Base-by-base conservation (phyloP, 176 grass and related monocot species). In the Oryza longistaminata region DNA sequence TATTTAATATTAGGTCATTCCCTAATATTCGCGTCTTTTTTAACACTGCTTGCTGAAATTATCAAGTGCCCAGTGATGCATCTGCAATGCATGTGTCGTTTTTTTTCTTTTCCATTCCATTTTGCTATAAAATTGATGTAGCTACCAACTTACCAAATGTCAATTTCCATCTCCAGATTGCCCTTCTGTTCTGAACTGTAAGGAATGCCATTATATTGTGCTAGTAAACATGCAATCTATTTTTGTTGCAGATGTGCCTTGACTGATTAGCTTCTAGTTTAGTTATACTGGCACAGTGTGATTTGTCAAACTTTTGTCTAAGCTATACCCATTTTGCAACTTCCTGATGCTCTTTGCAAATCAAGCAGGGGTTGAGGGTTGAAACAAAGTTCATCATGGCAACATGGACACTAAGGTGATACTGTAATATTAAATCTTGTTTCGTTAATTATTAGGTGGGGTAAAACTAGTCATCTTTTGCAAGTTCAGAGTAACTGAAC, bases 391-490 rank as follows among this genome's bases (percentile, higher is more conserved):
- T 86, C 69, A 76, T 98, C 87, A 82, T 81, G 68, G 95, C 93
- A 53, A 87, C 91, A 90, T 93, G 93, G 93, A 87, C 49, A 31
- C 48, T 97, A 24, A 95, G 95, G 95, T 97, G 44, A 64, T 50
- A 78, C 34, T 75, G 37, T 31, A 43, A 84, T 24, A 5, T 78
- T 29, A 48, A 62, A 16, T 58, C 6, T 58, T n/a, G 53, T 58
- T 58, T 58, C 6, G 53, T 58, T 27, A 27, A 27, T 27, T 58
- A n/a, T 24, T 62, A 10, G 58, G 58, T 62, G n/a, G 8, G n/a
- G 21, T 35, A 35, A 6, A 24, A 62, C 21, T 62, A 62, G 11
- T 62, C n/a, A 11, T 58, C 29, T 22, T 61, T 62, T 22, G 6
- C 3, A 62, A 24, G 58, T 62, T 1, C 2, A 62, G 8, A 4